Percentiles rank a stretch among this genome's conserved stretches.
These are phyloP conservation scores for Kazachstania africana DNA, from an alignment of 805 yeast genomes.

Conservation along the genomic window DNA sequence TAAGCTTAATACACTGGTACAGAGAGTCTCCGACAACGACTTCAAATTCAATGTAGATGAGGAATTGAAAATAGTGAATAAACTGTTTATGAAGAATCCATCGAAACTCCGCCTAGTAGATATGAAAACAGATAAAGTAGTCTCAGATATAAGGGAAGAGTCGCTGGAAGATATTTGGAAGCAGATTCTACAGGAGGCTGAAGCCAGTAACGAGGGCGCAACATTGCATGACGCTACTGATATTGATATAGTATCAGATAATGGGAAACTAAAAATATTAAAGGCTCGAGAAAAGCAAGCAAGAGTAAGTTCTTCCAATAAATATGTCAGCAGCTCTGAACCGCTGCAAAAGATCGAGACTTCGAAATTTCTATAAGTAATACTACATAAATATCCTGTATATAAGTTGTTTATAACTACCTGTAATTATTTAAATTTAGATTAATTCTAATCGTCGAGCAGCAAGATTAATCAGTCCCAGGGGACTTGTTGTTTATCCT, in stretches of 20 bases:
- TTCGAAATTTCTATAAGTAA: too few relatives aligned
- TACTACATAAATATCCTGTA: too few relatives aligned
- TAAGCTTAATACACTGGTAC: conserved; percentile 30
- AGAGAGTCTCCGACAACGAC: conserved; percentile 29
- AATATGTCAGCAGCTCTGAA: too few relatives aligned
- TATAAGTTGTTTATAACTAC: too few relatives aligned
- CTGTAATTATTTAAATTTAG: too few relatives aligned
- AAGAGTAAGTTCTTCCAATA: too few relatives aligned
- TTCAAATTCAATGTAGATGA: conserved; percentile 28
- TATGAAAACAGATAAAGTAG: conserved; percentile 2
- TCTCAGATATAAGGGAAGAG: too few relatives aligned
- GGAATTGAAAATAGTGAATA: conserved; percentile 31
- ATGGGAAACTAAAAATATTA: conserved; percentile 6
- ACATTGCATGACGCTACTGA: neutral
- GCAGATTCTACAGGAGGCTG: conserved; percentile 16
- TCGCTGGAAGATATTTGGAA: conserved; percentile 23
- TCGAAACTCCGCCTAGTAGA: neutral
- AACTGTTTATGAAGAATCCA: conserved; percentile 15
- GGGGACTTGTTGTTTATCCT: too few relatives aligned
- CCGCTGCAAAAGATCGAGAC: neutral
- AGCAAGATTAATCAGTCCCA: too few relatives aligned
- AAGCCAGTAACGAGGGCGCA: neutral
- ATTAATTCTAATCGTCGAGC: too few relatives aligned
- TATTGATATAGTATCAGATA: conserved; percentile 15
- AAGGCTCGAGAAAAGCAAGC: too few relatives aligned